These are phyloP conservation scores for Hypoxylon sp. DNA, from an alignment of 2,329 filamentous ascomycete genomes.

Conservation along the genomic window DNA sequence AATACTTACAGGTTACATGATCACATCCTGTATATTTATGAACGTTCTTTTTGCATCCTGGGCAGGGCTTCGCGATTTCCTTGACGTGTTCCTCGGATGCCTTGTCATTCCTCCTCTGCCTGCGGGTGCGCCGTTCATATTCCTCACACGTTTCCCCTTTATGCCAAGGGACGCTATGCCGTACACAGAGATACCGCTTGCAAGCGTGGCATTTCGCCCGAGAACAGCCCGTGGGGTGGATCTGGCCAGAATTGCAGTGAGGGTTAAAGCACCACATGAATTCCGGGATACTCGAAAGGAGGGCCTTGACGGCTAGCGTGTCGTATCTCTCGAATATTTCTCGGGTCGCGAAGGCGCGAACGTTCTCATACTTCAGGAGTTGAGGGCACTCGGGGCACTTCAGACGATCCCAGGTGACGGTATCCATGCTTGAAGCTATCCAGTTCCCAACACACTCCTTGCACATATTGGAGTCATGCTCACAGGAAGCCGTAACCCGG, in stretches of 20 bases:
- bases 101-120: slow-evolving; percentile 52
- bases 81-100: slow-evolving; percentile 56
- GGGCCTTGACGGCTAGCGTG: slow-evolving; percentile 53
- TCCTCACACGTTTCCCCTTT: slow-evolving; percentile 56
- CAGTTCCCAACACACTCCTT: slow-evolving; percentile 55
- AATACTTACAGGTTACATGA: slow-evolving; percentile 59
- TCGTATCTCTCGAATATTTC: slow-evolving; percentile 56
- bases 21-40: slow-evolving; percentile 59
- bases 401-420: slow-evolving; percentile 53
- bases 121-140: slow-evolving; percentile 55
- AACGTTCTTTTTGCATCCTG: slow-evolving; percentile 55
- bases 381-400: slow-evolving; percentile 57
- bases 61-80: slow-evolving; percentile 56
- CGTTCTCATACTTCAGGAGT: slow-evolving; percentile 52
- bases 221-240: slow-evolving; percentile 53
- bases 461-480: slow-evolving; percentile 52
- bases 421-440: slow-evolving; percentile 54
- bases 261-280: slow-evolving; percentile 60
- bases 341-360: slow-evolving; percentile 50
- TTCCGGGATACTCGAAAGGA: slow-evolving; percentile 51
- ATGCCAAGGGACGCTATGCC: slow-evolving; percentile 58
- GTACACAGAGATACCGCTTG: slow-evolving; percentile 53
- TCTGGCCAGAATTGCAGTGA: slow-evolving; percentile 57
- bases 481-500: slow-evolving; percentile 52
- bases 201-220: slow-evolving; percentile 56